Evolutionary conservation across 139 green algal genomes (phyloP).

Genomic region (Eudorina sp.): DNA sequence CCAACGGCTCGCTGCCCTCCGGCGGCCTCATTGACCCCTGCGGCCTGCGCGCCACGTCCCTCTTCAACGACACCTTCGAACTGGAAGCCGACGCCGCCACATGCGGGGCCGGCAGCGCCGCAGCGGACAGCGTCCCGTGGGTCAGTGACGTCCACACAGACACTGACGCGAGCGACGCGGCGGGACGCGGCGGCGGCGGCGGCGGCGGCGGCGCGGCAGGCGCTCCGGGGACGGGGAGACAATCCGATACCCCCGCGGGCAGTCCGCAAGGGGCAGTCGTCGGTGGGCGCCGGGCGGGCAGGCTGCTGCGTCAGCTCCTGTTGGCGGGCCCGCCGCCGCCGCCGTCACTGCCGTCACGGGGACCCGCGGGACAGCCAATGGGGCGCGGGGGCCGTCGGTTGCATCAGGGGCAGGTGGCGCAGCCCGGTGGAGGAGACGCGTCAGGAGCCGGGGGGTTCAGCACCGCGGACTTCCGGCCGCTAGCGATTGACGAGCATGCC

Average conservation of each 20-base stretch:
- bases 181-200: not conserved
- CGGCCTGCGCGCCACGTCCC: constrained; percentile 82
- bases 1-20: constrained; percentile 21
- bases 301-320: not conserved
- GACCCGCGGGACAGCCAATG: too few relatives aligned
- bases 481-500: constrained; percentile 67
- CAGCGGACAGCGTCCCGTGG: too few relatives aligned
- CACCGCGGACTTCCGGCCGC: not conserved
- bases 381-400: not conserved
- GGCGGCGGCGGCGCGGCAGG: not conserved
- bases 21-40: constrained; percentile 81
- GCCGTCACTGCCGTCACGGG: not conserved
- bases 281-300: not conserved
- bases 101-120: not conserved
- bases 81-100: not conserved
- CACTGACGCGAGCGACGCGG: not conserved
- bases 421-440: not conserved
- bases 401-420: not conserved
- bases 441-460: not conserved
- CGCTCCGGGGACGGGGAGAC: too few relatives aligned
- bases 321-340: not conserved
- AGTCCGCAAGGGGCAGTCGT: too few relatives aligned
- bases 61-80: constrained; percentile 89
- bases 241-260: too few relatives aligned
- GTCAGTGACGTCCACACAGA: too few relatives aligned